Evolutionary conservation across 345 rosid genomes (phyloP).

Genomic region (Rhodomyrtus tomentosa): DNA sequence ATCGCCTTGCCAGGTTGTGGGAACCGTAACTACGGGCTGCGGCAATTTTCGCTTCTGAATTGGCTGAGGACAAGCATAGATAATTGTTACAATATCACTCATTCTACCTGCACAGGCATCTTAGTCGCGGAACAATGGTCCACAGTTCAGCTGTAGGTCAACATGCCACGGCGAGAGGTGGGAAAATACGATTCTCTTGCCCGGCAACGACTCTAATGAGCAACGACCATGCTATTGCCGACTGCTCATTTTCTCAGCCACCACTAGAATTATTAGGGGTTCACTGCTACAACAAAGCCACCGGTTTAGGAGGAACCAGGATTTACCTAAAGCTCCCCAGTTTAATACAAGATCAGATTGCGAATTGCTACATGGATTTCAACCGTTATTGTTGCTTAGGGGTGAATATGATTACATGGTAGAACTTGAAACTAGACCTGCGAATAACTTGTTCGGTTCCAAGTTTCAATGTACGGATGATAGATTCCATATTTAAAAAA

Average conservation of each 20-base stretch:
- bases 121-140: constrained; percentile 70
- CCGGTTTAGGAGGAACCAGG: constrained; percentile 80
- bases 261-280: constrained; percentile 58
- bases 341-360: constrained; percentile 58
- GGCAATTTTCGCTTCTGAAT: constrained; percentile 51
- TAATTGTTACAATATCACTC: constrained; percentile 66
- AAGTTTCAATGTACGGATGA: no score
- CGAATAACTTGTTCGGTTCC: no score
- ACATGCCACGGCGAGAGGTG: constrained; percentile 77
- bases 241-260: constrained; percentile 70
- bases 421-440: no score
- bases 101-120: constrained; percentile 48
- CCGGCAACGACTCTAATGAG: constrained; percentile 50
- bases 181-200: constrained; percentile 57
- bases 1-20: not conserved
- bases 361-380: constrained; percentile 69
- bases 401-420: no score
- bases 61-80: constrained; percentile 58
- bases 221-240: constrained; percentile 70
- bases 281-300: constrained; percentile 77
- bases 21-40: constrained; percentile 51
- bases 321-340: constrained; percentile 57
- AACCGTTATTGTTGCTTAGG: constrained; percentile 8
- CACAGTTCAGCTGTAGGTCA: constrained; percentile 67
- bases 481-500: no score